Base-by-base conservation (phyloP, 345 rosid genomes). In the Carallia pectinifolia region DNA sequence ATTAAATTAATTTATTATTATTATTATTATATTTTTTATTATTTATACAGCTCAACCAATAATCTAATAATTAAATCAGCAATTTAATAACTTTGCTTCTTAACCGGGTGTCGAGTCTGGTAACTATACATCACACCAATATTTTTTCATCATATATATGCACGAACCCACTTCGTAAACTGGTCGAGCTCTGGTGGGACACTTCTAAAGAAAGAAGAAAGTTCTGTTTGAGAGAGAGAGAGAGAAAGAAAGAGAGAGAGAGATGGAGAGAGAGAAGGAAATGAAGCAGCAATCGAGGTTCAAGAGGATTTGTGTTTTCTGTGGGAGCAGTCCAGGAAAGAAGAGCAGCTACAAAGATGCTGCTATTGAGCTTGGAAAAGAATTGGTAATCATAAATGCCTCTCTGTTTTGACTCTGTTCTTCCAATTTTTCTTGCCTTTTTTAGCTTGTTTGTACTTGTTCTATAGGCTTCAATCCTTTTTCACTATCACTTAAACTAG, bases 261-360 rank as follows among this genome's bases (percentile, higher is more conserved):
- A 33, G 30, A 76, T 71, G 79, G 67, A 70, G 69, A 48, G 44
- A 53, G 70, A 71, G 1, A 67, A 18, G n/a, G 80, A 71, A 29
- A 62, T 62, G 62, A 68, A 53, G 48, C 66, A 53, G 48, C 66
- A 54, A 56, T 58, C 80, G 18, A 71, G 68, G 68, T 77, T 77
- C 73, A 77, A 72, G 37, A 77, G 80, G 59, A 60, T 77, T 62
- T 77, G 80, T 58, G 80, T 77, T 13, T 77, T 77, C 18, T 77
- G 80, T 58, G 80, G 80, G 12, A 77, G 80, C 17, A 77, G 80
- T 40, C 73, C 76, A 23, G 80, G 80, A 6, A 77, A 77, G 39
- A 77, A 77, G 50, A 77, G 55, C 17, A 77, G 73, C 50, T 77
- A 77, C 29, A 71, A 72, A 38, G 80, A 77, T 58, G 76, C 80